Evolutionary conservation across 2,329 filamentous ascomycete species (phyloP).

Genomic region (Basipetospora sp.): DNA sequence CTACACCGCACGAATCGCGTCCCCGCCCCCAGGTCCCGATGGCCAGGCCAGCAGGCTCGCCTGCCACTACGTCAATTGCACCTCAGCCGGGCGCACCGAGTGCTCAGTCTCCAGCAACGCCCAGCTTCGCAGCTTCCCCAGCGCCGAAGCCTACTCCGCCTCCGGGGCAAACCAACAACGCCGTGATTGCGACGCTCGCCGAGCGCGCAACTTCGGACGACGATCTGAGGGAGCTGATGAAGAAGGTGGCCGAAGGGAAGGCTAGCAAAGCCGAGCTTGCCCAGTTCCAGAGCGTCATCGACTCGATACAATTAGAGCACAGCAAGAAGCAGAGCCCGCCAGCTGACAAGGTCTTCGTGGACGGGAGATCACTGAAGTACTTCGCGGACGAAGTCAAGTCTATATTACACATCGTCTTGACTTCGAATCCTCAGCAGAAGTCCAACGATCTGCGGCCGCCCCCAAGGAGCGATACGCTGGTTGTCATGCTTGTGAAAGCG

Average conservation of each 20-base stretch:
- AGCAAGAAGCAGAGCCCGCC: conserved; percentile 37
- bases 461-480: conserved; percentile 37
- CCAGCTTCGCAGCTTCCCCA: background rate
- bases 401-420: conserved; percentile 44
- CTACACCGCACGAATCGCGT: background rate
- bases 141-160: conserved; percentile 10
- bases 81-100: conserved; percentile 6
- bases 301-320: conserved; percentile 53
- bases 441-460: conserved; percentile 38
- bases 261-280: conserved; percentile 57
- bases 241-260: conserved; percentile 62
- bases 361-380: conserved; percentile 41
- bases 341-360: conserved; percentile 39
- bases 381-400: conserved; percentile 44
- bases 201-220: conserved; percentile 60
- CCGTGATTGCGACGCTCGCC: conserved; percentile 67
- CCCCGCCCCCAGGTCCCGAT: background rate
- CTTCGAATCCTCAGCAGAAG: conserved; percentile 42
- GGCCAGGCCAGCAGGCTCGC: background rate
- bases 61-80: background rate
- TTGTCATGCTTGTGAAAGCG: conserved; percentile 42
- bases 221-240: conserved; percentile 64
- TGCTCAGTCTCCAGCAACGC: conserved; percentile 5
- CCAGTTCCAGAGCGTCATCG: conserved; percentile 67
- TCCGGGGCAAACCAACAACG: conserved; percentile 36